Conservation (phyloP, 192 early-diverging fungal genomes). For the Dissophora ornata region DNA sequence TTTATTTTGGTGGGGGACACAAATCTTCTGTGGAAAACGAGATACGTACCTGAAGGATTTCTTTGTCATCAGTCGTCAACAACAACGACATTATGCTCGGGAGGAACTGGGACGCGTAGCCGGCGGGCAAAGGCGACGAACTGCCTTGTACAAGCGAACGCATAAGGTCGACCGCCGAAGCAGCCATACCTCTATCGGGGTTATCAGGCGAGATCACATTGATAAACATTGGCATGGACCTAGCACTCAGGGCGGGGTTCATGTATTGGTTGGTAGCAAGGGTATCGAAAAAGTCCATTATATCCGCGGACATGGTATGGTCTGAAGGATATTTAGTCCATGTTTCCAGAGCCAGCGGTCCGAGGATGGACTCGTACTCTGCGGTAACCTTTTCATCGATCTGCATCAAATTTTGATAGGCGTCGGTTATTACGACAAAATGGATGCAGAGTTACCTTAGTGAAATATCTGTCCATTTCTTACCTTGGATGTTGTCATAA, state of each 20-base stretch:
- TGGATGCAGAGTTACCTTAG: no score
- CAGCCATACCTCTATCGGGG: constrained; percentile 13
- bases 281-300: constrained; percentile 79
- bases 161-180: constrained; percentile 78
- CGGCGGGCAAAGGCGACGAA: constrained; percentile 76
- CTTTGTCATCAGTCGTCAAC: constrained; percentile 70
- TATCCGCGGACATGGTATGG: constrained; percentile 71
- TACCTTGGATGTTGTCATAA: constrained; percentile 70
- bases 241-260: constrained; percentile 71
- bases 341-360: constrained; percentile 75
- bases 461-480: neutral
- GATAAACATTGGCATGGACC: constrained; percentile 76
- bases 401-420: constrained; percentile 38
- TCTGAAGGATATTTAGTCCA: constrained; percentile 83
- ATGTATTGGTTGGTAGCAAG: constrained; percentile 74
- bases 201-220: constrained; percentile 3
- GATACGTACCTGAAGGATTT: constrained; percentile 77
- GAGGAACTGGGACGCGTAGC: constrained; percentile 79
- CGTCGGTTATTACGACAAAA: no score
- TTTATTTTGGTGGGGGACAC: no score
- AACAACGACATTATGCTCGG: constrained; percentile 81
- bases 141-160: constrained; percentile 74
- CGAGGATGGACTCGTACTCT: constrained; percentile 74
- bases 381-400: constrained; percentile 78
- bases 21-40: no score